Evolutionary conservation across 768 basidiomycete genomes (phyloP).

Genomic region (Russula olivacea): DNA sequence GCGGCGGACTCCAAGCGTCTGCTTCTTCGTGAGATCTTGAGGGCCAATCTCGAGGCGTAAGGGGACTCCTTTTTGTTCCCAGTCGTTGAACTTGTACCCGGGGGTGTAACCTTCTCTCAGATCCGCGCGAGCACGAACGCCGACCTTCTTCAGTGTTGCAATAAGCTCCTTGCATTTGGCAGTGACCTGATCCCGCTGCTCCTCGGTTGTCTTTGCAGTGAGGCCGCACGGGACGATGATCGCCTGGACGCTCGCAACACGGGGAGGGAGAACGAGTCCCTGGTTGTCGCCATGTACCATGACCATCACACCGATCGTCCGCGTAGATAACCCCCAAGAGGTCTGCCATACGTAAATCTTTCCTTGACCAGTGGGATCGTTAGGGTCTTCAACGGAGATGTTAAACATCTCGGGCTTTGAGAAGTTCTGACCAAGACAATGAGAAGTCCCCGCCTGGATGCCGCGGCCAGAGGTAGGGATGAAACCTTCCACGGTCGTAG

Average conservation of each 20-base stretch:
- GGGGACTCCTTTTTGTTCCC: conserved; percentile 99
- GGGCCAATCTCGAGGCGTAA: conserved; percentile 97
- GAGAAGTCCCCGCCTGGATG: conserved; percentile 94
- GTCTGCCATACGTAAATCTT: conserved; percentile 95
- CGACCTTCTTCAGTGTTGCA: conserved; percentile 60
- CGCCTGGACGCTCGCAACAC: conserved; percentile 89
- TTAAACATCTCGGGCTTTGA: conserved; percentile 96
- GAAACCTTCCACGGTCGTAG: conserved; percentile 97
- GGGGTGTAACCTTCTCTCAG: conserved; percentile 94
- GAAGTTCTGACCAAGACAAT: conserved; percentile 98
- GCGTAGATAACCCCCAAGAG: conserved; percentile 96
- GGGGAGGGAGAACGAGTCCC: conserved; percentile 93
- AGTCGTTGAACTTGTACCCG: conserved; percentile 98
- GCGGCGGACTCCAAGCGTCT: conserved; percentile 81
- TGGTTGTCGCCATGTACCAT: conserved; percentile 99
- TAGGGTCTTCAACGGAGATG: conserved; percentile 93
- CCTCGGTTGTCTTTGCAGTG: conserved; percentile 73
- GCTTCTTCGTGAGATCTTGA: conserved; percentile 75
- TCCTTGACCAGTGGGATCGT: conserved; percentile 54
- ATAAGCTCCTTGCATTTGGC: conserved; percentile 75
- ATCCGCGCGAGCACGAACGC: conserved; percentile 83
- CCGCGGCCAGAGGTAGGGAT: conserved; percentile 95
- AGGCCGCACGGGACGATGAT: conserved; percentile 92
- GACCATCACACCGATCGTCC: conserved; percentile 97
- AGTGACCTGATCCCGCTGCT: conserved; percentile 64